phyloP scores from a whole-genome alignment of 768 basidiomycete genomes.

The Nidularia pulvinata region DNA sequence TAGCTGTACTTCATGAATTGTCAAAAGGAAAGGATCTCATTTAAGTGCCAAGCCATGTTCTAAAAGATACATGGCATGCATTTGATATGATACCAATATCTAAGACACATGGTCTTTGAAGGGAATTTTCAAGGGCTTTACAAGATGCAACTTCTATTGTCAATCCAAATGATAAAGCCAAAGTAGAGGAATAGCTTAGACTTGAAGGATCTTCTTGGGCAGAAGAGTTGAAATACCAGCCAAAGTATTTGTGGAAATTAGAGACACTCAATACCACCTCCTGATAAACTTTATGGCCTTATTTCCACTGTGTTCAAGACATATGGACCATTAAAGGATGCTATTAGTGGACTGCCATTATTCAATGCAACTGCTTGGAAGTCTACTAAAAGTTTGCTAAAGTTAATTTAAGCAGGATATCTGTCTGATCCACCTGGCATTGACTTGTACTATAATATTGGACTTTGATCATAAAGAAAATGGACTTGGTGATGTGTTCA shows the following conservation, averaged over 20 bases:
- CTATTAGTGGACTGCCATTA: constrained; percentile 18
- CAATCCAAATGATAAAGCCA: constrained; percentile 9
- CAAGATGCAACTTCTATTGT: constrained; percentile 13
- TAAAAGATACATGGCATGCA: constrained; percentile 9
- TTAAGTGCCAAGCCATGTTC: not conserved
- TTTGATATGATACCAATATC: constrained; percentile 14
- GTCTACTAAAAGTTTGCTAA: constrained; percentile 19
- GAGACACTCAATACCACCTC: constrained; percentile 24
- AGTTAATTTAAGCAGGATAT: constrained; percentile 18
- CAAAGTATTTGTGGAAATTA: constrained; percentile 20
- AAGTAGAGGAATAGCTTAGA: constrained; percentile 19
- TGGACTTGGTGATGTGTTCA: constrained; percentile 18
- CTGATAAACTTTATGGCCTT: constrained; percentile 19
- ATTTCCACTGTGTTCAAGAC: constrained; percentile 21
- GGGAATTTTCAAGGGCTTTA: constrained; percentile 10
- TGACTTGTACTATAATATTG: constrained; percentile 12
- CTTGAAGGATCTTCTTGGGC: constrained; percentile 7
- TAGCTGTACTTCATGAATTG: not conserved
- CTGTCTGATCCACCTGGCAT: constrained; percentile 28
- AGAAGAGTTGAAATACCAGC: constrained; percentile 3
- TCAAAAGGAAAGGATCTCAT: not conserved
- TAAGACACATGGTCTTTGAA: constrained; percentile 9
- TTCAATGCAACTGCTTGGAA: constrained; percentile 26
- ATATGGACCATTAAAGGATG: constrained; percentile 31
- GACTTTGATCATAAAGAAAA: constrained; percentile 12